Evolutionary conservation across 768 basidiomycete species (phyloP), one percentile per base, ranked within the genome.

Genomic region (Mycena amicta): DNA sequence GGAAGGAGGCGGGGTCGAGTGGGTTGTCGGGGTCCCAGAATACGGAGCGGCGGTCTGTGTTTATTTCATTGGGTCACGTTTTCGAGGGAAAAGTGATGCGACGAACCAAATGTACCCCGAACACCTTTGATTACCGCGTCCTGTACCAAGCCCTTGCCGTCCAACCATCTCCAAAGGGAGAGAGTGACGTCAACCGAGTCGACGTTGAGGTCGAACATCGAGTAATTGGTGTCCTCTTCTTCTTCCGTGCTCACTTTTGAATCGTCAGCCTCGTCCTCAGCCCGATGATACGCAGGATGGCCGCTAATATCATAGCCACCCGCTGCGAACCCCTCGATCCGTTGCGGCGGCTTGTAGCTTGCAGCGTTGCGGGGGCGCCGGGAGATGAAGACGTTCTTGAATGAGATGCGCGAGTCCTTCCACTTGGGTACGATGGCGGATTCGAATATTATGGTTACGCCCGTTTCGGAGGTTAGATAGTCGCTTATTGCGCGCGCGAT

Each of bases 401-500:
- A 96, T 0, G 95, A 95, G 53, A 99, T 89, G 15, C 90, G 88
- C 11, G 94, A 95, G 67, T 95, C 93, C 61, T 93, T 92, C 94
- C 95, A 97, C 71, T 93, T 95, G 2, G 97, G 96, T 11, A 98
- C 95, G 66, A 98, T 95, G 28, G 97, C 97, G 4, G 92, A 94
- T 73, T 99, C 97, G 71, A 98, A 98, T 53, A 96, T 91, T 65
- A 99, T 88, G 15, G 88, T 95, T 40, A 96, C 87, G 2, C 97
- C 97, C 0, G 95, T 97, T 70, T 95, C 91, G 0, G 89, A 80
- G 4, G 97, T 98, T 56, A 99, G 77, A 70, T 98, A 95, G 71
- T 94, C 88, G 61, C 95, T 96, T 49, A 98, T 89, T 5, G 85
- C 86, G 30, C 86, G 83, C 11, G 96, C 97, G 31, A 98, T 82